Base-by-base conservation (phyloP, 1,284 basidiomycete species). In the Malassezia restricta region DNA sequence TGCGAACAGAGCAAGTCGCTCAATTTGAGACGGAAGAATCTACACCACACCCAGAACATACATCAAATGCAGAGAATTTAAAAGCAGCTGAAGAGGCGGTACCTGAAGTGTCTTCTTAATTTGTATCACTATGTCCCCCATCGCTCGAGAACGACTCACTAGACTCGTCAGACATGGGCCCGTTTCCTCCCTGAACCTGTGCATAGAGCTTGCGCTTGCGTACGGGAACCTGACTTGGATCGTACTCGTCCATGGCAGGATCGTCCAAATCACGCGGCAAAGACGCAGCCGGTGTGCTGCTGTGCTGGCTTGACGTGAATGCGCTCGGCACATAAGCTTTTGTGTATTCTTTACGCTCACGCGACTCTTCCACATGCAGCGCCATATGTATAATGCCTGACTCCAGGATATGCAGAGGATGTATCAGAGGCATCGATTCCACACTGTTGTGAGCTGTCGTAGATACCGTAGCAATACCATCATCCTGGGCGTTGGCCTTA, bases 201-300 rank as follows among this genome's bases (percentile, higher is more conserved):
- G 52, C 40, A 44, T 42, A 49, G 1, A 54, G 39, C 20, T 40
- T 49, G n/a, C 38, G 42, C 31, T 40, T 45, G 6, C 47, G 47
- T 15, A 43, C 27, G 1, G 42, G 47, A n/a, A 41, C 31, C 7
- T 40, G 38, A 9, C 37, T 27, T 15, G 15, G 11, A 35, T 35
- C 33, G 31, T 41, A 46, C 6, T 46, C 40, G 20, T 44, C 32
- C 15, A 55, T 45, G 15, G 20, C 29, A 5, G 53, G 53, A 15
- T 55, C 53, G 30, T 55, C 53, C 7, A 55, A 24, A 40, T 55
- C 53, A 14, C 47, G 53, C 30, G 48, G 52, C 33, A 17, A 31
- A 35, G 33, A 11, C 15, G 33, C 33, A 15, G 33, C 3, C 15
- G 33, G 33, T 12, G 33, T 35, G 33, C 33, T 35, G 15, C 33